Base-by-base conservation (phyloP, 2,329 filamentous ascomycete species). In the Nemania abortiva region DNA sequence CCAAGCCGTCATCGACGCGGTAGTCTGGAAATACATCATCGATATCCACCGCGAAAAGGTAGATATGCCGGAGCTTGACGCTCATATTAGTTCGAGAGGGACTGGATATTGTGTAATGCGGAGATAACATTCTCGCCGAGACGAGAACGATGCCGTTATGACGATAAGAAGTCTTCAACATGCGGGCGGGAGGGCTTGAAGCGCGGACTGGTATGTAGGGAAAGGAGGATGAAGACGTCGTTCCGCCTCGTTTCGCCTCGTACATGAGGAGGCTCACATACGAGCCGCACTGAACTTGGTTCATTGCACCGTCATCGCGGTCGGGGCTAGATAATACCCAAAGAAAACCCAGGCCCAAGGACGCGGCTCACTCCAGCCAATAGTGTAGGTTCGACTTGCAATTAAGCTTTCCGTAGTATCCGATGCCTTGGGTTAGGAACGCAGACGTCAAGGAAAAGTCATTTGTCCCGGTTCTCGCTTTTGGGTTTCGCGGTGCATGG, bases 301-400 rank as follows among this genome's bases (percentile, higher is more conserved):
- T 70, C 68, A 70, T 70, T 62, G 31, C 10, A 50, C 68, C 65
- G 65, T 70, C 68, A 70, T 70, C 50, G 45, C 15, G 31, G 37
- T 47, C 34, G 37, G 56, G 42, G 15, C 63, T 29, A 27, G 24
- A 27, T 27, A 45, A 24, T 29, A 15, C 31, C 31, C 2, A 45
- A 24, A 61, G n/a, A 54, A 54, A 59, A 58, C 49, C 61, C 68
- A 62, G 55, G 22, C 29, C 68, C 62, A 50, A 61, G 65, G 69
- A 63, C 66, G 59, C 37, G 69, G 69, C 58, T 70, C 65, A 15
- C 29, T 10, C 20, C 29, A 56, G 47, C 39, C 49, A 59, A 63
- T 66, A 24, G 24, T 39, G 56, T 45, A 7, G 18, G 4, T 20
- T 39, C 2, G 24, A 6, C 39, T 42, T 45, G 15, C 5, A 34